Evolutionary conservation across 169 alveolate species (phyloP).

Genomic region (Hepatocystis sp.): DNA sequence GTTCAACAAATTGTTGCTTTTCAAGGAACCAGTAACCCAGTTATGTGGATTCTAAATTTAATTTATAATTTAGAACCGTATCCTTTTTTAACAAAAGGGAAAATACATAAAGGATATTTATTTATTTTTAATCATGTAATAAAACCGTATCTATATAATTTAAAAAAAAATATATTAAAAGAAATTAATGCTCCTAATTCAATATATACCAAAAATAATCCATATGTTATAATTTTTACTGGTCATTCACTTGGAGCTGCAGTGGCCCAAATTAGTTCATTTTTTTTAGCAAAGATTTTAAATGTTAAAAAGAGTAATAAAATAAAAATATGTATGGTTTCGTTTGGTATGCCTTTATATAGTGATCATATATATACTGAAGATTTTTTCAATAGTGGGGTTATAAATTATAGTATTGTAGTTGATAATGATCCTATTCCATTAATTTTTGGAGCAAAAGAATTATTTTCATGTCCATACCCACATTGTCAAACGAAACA

Average conservation of each 20-base stretch:
- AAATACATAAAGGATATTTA: constrained; percentile 48
- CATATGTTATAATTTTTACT: constrained; percentile 48
- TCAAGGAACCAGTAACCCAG: constrained; percentile 61
- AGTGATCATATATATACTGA: constrained; percentile 27
- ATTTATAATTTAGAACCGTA: constrained; percentile 50
- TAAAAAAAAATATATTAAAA: constrained; percentile 30
- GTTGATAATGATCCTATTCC: constrained; percentile 55
- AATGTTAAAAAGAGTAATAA: constrained; percentile 16
- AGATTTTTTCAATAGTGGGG: constrained; percentile 55
- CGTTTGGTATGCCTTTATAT: constrained; percentile 60
- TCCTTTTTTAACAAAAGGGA: constrained; percentile 55
- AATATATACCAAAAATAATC: constrained; percentile 50
- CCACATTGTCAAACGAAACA: constrained; percentile 39
- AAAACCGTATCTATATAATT: constrained; percentile 44
- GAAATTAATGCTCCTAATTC: constrained; percentile 52
- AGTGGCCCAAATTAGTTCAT: constrained; percentile 56
- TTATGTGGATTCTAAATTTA: constrained; percentile 48
- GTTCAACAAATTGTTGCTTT: constrained; percentile 52
- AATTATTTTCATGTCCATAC: constrained; percentile 14
- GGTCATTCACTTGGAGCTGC: constrained; percentile 76
- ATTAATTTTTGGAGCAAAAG: constrained; percentile 26
- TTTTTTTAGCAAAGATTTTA: constrained; percentile 41
- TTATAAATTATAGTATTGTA: constrained; percentile 34
- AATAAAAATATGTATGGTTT: constrained; percentile 19
- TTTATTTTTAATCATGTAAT: constrained; percentile 37